Evolutionary conservation across 257 asterid species (phyloP).

Genomic region (Solanum verrucosum): DNA sequence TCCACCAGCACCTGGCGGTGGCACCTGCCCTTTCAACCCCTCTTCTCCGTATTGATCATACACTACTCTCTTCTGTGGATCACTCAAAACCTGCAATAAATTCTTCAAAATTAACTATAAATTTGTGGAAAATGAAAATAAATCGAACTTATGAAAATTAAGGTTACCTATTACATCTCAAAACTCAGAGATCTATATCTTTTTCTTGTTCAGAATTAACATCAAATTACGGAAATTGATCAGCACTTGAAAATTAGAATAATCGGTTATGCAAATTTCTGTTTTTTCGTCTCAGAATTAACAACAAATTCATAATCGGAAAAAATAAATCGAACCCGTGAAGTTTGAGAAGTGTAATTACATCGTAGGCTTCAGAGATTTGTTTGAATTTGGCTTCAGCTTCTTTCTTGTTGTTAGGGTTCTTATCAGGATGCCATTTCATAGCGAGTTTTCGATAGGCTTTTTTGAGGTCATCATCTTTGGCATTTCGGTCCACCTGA

Average conservation of each 20-base stretch:
- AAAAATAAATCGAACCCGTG: neutral
- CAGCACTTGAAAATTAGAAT: neutral
- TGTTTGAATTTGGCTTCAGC: constrained; percentile 69
- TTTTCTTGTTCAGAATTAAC: neutral
- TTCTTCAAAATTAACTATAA: neutral
- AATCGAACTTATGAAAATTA: neutral
- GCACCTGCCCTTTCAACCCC: constrained; percentile 56
- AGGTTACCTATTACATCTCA: neutral
- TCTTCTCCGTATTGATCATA: constrained; percentile 66
- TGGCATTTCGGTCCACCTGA: constrained; percentile 47
- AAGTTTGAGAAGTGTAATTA: constrained; percentile 1
- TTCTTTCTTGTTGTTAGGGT: constrained; percentile 53
- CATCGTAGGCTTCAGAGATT: constrained; percentile 72
- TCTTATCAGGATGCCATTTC: constrained; percentile 76
- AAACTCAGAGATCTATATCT: neutral
- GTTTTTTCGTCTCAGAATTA: neutral
- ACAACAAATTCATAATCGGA: neutral
- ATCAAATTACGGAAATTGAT: neutral
- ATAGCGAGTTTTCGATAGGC: constrained; percentile 62
- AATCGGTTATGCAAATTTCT: neutral
- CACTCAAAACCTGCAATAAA: constrained; percentile 44
- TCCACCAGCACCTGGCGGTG: constrained; percentile 42
- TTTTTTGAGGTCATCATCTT: constrained; percentile 60
- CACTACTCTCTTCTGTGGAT: constrained; percentile 55
- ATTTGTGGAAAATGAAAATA: neutral